Evolutionary conservation across 2,329 filamentous ascomycete species (phyloP).

Genomic region (Alternaria brassicae): DNA sequence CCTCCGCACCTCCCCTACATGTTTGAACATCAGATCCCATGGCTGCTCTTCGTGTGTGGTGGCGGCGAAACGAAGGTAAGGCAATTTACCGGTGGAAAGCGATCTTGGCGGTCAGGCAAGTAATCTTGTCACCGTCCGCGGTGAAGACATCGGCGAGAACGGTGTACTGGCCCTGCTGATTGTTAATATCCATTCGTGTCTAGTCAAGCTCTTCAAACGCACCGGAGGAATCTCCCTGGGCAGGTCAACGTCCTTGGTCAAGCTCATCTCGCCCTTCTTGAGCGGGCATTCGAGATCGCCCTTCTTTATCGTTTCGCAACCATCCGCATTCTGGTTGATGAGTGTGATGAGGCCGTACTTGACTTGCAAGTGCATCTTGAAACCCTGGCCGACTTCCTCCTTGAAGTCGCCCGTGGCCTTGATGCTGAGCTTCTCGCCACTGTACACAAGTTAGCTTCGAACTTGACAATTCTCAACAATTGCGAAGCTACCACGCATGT

Average conservation of each 20-base stretch:
- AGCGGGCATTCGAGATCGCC: slow-evolving; percentile 91
- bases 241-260: slow-evolving; percentile 84
- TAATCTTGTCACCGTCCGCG: slow-evolving; percentile 75
- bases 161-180: slow-evolving; percentile 79
- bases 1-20: slow-evolving; percentile 14
- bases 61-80: slow-evolving; percentile 10
- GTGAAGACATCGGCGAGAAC: slow-evolving; percentile 87
- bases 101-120: slow-evolving; percentile 82
- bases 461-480: background rate
- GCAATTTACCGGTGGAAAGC: slow-evolving; percentile 60
- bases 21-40: slow-evolving; percentile 16
- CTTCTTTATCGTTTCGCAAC: slow-evolving; percentile 88
- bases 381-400: slow-evolving; percentile 75
- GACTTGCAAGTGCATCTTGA: slow-evolving; percentile 82
- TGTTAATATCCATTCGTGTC: slow-evolving; percentile 16
- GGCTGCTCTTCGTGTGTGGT: slow-evolving; percentile 18
- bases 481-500: background rate
- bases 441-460: slow-evolving; percentile 49
- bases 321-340: slow-evolving; percentile 78
- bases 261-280: slow-evolving; percentile 73
- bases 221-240: slow-evolving; percentile 89
- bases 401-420: slow-evolving; percentile 77
- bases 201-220: slow-evolving; percentile 52
- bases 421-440: slow-evolving; percentile 80
- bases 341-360: slow-evolving; percentile 95